Base-by-base conservation (phyloP, 2,329 filamentous ascomycete species). In the Orbilia quercus region DNA sequence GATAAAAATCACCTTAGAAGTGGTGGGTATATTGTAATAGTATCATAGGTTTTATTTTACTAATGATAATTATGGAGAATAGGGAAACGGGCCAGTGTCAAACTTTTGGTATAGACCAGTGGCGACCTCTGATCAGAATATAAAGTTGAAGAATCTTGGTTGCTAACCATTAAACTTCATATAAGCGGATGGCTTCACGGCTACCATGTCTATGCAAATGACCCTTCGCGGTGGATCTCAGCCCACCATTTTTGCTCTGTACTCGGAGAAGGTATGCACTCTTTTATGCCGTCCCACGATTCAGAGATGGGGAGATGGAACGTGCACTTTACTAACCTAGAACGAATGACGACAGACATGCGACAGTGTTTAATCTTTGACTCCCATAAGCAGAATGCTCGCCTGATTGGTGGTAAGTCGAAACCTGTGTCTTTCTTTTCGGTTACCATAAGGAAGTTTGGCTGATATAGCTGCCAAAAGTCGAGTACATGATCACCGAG, bases 341-440 rank as follows among this genome's bases (percentile, higher is more conserved):
- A 18, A 40, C 44, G 12, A 12, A 14, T 18, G 34, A 71, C 79
- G n/a, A n/a, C n/a, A 82, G 91, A 95, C 75, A 84, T 96, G 65
- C 86, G 92, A 2, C 91, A 96, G 83, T 96, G 92, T 80, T 86
- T 96, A 28, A 85, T 96, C 74, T 96, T 95, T 82, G 91, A 96
- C 80, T 86, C 87, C 0, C 84, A 88, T 0, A 83, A 84, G 0
- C 83, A 86, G 6, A 85, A 86, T 23, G 91, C 91, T 0, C 86
- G 89, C 0, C 85, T 96, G 16, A 91, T 96, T 74, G 92, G 91
- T 7, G 85, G 71, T 54, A 28, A 16, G n/a, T n/a, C 31, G 0
- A 7, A 20, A 36, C 16, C 31, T 40, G n/a, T n/a, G n/a, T n/a
- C 7, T 2, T 12, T n/a, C n/a, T 36, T 42, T 6, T 23, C 18